Evolutionary conservation across 225 moss, liverwort and hornwort species (phyloP).

Genomic region (Pseudoscleropodium purum): DNA sequence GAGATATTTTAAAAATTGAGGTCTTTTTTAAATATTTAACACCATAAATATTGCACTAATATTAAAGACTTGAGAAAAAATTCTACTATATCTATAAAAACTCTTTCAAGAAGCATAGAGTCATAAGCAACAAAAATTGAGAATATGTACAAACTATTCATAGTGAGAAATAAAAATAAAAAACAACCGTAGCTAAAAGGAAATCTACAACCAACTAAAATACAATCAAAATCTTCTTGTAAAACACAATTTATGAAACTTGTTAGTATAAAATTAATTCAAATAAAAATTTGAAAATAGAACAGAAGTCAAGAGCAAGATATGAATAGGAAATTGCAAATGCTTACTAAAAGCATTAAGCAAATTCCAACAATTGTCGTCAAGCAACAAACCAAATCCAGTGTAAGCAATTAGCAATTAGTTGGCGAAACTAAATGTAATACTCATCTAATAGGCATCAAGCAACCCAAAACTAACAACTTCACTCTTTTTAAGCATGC

Average conservation of each 20-base stretch:
- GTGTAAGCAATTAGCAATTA: neutral
- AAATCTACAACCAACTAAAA: neutral
- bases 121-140: neutral
- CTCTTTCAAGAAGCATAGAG: neutral
- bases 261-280: neutral
- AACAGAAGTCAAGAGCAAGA: accelerated
- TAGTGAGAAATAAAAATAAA: neutral
- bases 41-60: neutral
- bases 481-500: neutral
- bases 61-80: neutral
- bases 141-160: neutral
- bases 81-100: neutral
- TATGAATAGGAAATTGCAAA: neutral
- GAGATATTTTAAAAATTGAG: neutral
- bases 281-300: neutral
- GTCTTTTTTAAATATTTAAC: neutral
- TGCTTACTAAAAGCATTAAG: neutral
- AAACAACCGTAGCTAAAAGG: neutral
- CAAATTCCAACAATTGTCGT: neutral
- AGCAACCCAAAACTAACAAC: neutral
- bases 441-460: neutral
- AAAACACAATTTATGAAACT: neutral
- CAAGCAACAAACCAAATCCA: neutral
- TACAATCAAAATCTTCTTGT: neutral
- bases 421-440: neutral